Conservation (phyloP, 1,139 yeast genomes). For the Yueomyces sp. region DNA sequence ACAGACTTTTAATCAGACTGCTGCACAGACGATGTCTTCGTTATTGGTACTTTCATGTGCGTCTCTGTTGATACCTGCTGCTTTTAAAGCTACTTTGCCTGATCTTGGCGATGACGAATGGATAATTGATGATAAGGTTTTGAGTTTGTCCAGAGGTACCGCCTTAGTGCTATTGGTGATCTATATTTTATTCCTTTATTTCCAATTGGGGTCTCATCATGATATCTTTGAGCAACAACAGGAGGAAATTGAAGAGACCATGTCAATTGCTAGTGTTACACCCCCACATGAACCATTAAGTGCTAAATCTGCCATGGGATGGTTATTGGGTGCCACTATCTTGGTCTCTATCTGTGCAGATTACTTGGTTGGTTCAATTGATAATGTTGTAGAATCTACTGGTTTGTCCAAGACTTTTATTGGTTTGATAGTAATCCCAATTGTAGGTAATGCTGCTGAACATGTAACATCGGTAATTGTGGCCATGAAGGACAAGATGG, state of each 20-base stretch:
- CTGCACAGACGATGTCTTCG: constrained; percentile 95
- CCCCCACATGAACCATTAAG: constrained; percentile 11
- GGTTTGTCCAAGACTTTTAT: constrained; percentile 91
- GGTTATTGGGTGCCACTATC: constrained; percentile 53
- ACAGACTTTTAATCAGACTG: constrained; percentile 87
- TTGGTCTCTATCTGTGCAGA: constrained; percentile 88
- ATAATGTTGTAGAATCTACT: constrained; percentile 67
- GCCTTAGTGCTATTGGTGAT: constrained; percentile 66
- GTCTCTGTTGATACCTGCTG: constrained; percentile 86
- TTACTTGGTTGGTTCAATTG: constrained; percentile 84
- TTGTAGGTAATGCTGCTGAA: constrained; percentile 97
- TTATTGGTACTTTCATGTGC: constrained; percentile 84
- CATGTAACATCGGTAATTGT: constrained; percentile 94
- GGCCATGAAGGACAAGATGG: constrained; percentile 95
- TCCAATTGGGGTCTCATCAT: constrained; percentile 84
- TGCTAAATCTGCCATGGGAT: constrained; percentile 15
- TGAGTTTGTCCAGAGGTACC: constrained; percentile 77
- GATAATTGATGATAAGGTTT: constrained; percentile 35
- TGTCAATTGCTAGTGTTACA: constrained; percentile 13
- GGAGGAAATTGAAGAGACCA: constrained; percentile 26
- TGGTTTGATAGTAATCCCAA: constrained; percentile 86
- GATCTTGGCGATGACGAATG: constrained; percentile 26
- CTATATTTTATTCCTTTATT: constrained; percentile 65
- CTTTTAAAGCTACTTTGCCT: constrained; percentile 79
- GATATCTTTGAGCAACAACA: constrained; percentile 38